Base-by-base conservation (phyloP, 768 basidiomycete species). In the Gloeopeniophorella convolvens region DNA sequence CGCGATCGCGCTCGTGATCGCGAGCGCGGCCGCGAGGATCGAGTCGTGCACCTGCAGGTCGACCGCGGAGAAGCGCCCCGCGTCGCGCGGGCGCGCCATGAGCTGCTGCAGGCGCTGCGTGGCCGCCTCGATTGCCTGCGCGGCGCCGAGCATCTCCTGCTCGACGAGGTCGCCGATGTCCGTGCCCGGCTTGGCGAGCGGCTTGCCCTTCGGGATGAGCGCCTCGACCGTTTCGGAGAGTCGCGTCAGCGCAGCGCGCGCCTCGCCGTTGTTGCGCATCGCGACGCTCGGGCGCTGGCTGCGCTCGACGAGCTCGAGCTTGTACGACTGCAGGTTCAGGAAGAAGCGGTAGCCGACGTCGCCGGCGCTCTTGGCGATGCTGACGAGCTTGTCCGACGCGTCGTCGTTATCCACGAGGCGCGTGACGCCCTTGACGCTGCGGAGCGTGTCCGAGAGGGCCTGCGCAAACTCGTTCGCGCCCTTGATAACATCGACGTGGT, bases 1-100 rank as follows among this genome's bases (percentile, higher is more conserved):
- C 15, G 82, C 88, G 62, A 99, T 99, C 24, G 95, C 95, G 62
- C 71, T 89, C 13, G 96, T 97, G 72, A 98, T 98, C 4, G 89
- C 92, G 72, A 98, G 78, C 4, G 96, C 90, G 7, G 95, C 85
- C 12, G 85, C 74, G 35, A 99, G 80, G 63, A 99, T 99, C 11
- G 96, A 89, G 65, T 99, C 96, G 72, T 99, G 96, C 37, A 99
- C 95, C 67, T 97, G 89, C 4, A 98, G 66, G 64, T 99, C 95
- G 48, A 97, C 77, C 6, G 91, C 88, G 54, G 81, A 91, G 75
- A 85, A 91, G 45, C 89, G 82, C n/a, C 75, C 75, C 1, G 85
- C 79, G 66, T 96, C 92, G 52, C 84, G 85, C 4, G 93, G 93
- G 24, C 93, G 85, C 21, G 84, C 73, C 78, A 97, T 96, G 64